Conservation (phyloP, 106 monocot genomes). For the Phalaenopsis equestris region DNA sequence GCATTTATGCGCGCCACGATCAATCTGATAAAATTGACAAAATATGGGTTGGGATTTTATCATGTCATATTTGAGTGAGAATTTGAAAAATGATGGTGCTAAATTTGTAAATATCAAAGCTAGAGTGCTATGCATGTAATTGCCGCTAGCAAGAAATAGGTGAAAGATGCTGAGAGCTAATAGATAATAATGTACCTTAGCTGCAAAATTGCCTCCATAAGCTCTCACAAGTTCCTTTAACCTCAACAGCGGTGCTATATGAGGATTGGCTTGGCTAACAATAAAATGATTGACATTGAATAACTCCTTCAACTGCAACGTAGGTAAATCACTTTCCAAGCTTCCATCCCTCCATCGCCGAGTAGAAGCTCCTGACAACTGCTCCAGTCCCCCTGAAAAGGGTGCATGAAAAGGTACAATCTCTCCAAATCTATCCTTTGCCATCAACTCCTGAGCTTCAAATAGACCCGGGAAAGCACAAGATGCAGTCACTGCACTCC, state of each 20-base stretch:
- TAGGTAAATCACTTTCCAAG: constrained; percentile 94
- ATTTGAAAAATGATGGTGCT: too few species aligned
- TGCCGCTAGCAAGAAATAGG: neutral
- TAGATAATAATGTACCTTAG: constrained; percentile 46
- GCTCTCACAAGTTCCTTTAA: constrained; percentile 75
- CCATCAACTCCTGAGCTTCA: constrained; percentile 96
- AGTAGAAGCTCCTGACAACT: constrained; percentile 14
- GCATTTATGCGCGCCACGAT: too few species aligned
- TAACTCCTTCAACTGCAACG: constrained; percentile 85
- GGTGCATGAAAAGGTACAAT: constrained; percentile 83
- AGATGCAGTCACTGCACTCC: constrained; percentile 96
- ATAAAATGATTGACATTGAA: constrained; percentile 99
- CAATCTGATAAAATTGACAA: too few species aligned
- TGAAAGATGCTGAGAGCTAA: neutral
- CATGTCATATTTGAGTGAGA: too few species aligned
- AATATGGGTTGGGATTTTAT: too few species aligned
- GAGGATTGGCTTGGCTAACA: constrained; percentile 96
- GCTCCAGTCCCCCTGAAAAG: constrained; percentile 31
- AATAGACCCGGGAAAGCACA: constrained; percentile 96
- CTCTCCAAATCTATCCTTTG: constrained; percentile 81
- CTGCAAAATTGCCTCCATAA: constrained; percentile 90
- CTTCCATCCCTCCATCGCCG: constrained; percentile 94
- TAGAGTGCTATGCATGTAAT: too few species aligned
- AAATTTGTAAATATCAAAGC: too few species aligned
- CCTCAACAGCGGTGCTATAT: constrained; percentile 82